phyloP scores from a whole-genome alignment of 208 protist species.

The Eutreptiella sp. region DNA sequence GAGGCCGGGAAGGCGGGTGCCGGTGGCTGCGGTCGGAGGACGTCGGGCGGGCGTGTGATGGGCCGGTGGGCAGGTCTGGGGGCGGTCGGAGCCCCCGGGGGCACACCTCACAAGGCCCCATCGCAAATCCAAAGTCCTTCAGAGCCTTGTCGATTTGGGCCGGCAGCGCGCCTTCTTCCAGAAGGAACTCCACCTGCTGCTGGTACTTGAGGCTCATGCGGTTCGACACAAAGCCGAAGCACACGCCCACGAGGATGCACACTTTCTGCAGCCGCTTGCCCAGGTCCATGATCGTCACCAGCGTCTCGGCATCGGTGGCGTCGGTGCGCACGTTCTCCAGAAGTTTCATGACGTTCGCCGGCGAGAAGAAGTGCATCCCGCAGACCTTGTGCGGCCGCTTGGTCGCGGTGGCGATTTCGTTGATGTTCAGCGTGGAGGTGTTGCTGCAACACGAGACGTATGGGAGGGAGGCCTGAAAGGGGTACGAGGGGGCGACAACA shows the following conservation, averaged over 20 bases:
- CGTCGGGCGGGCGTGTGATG: too few relatives aligned
- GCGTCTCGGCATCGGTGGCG: slow-evolving; percentile 43
- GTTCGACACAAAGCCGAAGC: slow-evolving; percentile 56
- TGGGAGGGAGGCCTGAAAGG: too few relatives aligned
- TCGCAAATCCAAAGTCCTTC: slow-evolving; percentile 55
- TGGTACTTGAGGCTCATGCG: slow-evolving; percentile 57
- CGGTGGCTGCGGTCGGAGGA: too few relatives aligned
- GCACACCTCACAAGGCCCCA: too few relatives aligned
- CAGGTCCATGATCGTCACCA: slow-evolving; percentile 47
- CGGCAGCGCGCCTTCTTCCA: slow-evolving; percentile 69
- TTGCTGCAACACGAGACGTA: too few relatives aligned
- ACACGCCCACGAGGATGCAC: slow-evolving; percentile 56
- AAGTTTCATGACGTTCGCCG: slow-evolving; percentile 64
- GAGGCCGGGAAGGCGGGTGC: too few relatives aligned
- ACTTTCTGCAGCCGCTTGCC: slow-evolving; percentile 57
- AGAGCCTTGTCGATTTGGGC: slow-evolving; percentile 64
- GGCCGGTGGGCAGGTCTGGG: too few relatives aligned
- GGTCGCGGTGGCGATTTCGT: slow-evolving; percentile 55
- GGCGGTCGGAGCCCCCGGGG: too few relatives aligned
- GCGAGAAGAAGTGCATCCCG: slow-evolving; percentile 72
- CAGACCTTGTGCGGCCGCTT: slow-evolving; percentile 49
- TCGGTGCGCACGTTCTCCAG: slow-evolving; percentile 55
- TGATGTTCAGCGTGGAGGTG: slow-evolving; percentile 52
- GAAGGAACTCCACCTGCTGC: slow-evolving; percentile 65
- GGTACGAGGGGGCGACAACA: too few relatives aligned